phyloP scores from a whole-genome alignment of 371 early-diverging fungal species.

The Rozella allomycis region DNA sequence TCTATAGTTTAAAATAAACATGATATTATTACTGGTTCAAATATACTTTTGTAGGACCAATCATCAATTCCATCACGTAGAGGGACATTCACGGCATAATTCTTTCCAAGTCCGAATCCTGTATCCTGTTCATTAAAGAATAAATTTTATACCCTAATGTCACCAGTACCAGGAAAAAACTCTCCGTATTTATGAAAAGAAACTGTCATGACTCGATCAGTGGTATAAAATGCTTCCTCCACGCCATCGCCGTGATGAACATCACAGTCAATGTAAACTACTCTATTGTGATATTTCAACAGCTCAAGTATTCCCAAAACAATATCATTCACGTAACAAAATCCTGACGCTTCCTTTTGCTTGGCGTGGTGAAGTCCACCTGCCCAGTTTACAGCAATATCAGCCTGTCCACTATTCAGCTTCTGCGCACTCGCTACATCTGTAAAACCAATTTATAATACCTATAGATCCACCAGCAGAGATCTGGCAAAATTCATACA shows the following conservation, averaged over 20 bases:
- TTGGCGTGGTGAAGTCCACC: conserved; percentile 94
- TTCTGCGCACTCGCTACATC: conserved; percentile 61
- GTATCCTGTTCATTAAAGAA: too few species aligned
- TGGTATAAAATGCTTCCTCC: conserved; percentile 69
- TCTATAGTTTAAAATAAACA: conserved; percentile 2
- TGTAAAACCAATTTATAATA: too few species aligned
- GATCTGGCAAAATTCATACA: conserved; percentile 83
- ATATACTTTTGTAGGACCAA: conserved; percentile 50
- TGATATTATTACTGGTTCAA: conserved; percentile 36
- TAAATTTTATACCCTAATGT: too few species aligned
- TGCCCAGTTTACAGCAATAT: conserved; percentile 81
- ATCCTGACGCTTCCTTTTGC: conserved; percentile 73
- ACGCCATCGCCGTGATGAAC: conserved; percentile 95
- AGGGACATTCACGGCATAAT: conserved; percentile 76
- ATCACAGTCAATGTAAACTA: conserved; percentile 85
- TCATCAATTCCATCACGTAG: conserved; percentile 78
- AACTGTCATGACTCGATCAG: conserved; percentile 78
- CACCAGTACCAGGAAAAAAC: conserved; percentile 85
- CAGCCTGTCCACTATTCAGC: conserved; percentile 44
- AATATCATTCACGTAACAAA: conserved; percentile 91
- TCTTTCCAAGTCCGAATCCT: conserved; percentile 46
- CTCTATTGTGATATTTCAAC: conserved; percentile 51
- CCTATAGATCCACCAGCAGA: conserved; percentile 88
- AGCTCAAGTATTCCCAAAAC: conserved; percentile 73
- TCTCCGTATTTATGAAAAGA: conserved; percentile 83